Base-by-base conservation (phyloP, 495 filamentous ascomycete species). In the Daldinia decipiens region DNA sequence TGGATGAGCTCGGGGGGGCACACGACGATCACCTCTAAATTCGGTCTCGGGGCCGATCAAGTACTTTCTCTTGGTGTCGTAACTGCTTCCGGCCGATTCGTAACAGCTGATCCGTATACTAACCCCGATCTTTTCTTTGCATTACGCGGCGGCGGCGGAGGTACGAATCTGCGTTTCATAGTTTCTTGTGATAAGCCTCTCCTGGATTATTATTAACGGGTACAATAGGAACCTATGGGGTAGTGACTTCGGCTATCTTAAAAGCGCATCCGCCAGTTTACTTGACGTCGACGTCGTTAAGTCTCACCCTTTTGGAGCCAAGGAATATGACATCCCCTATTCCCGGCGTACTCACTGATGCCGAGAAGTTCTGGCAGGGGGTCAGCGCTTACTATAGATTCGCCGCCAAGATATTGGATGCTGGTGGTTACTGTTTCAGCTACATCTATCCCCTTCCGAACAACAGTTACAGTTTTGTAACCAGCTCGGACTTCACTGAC, bases 61-160 rank as follows among this genome's bases (percentile, higher is more conserved):
- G 81, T 85, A 4, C 77, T 85, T 26, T 80, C 82, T 55, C 84
- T 82, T 17, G 83, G 83, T 38, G 86, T 88, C 11, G 83, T 90
- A 7, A 82, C 85, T 0, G 81, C 87, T 27, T 78, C 84, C 7
- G 88, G 88, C 11, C 62, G 70, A 1, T 82, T 81, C 45, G 80
- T 86, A 15, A 86, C 81, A 0, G 86, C 84, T 1, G 83, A 82
- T 47, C 75, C 80, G 26, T 63, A 74, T 19, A 75, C 77, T n/a
- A 81, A 90, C 57, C 50, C 81, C 0, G 89, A 90, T 47, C 81
- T 90, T 8, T 91, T 89, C 68, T 81, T 80, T 75, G 86, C 83
- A 0, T 76, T 91, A n/a, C 81, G 86, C 40, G 87, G 87, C 17
- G 86, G 87, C 5, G 81, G 82, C 6, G 79, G 77, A 39, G 73